Percentiles rank a stretch among this genome's conserved stretches.
phyloP scores from a whole-genome alignment of 495 filamentous ascomycete species.

The Annulohypoxylon maeteangense region DNA sequence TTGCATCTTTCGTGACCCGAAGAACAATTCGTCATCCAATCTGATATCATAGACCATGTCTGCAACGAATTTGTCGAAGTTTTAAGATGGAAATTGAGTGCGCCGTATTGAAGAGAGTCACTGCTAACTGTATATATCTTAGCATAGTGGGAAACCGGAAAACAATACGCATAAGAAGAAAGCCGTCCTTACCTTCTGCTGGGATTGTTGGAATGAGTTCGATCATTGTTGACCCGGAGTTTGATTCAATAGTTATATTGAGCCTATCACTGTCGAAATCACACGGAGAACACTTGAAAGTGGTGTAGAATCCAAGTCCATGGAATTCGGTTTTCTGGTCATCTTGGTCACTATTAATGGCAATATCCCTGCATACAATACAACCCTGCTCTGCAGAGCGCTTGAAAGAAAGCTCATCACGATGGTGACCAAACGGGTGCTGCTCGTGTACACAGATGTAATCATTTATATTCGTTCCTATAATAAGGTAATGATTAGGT shows the following conservation, averaged over 20 bases:
- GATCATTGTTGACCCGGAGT: background rate
- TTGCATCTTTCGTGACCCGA: background rate
- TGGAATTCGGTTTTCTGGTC: background rate
- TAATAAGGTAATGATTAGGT: too few relatives aligned
- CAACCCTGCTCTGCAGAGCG: constrained; percentile 6
- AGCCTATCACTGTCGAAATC: background rate
- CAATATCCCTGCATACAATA: constrained; percentile 13
- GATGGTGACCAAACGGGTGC: constrained; percentile 7
- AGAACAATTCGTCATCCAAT: constrained; percentile 5
- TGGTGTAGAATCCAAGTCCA: background rate
- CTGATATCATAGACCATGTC: constrained; percentile 1
- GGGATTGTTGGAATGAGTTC: background rate
- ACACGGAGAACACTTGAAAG: background rate
- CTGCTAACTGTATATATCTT: background rate
- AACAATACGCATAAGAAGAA: background rate
- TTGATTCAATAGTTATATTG: constrained; percentile 5
- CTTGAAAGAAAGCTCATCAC: constrained; percentile 1
- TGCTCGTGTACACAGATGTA: background rate
- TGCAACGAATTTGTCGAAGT: constrained; percentile 2
- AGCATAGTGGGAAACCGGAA: background rate
- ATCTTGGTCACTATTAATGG: background rate
- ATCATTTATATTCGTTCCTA: background rate
- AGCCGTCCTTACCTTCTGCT: background rate
- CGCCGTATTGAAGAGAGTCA: too few relatives aligned
- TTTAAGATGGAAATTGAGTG: constrained; percentile 3